Percentiles rank a stretch among this genome's conserved stretches.
These are phyloP conservation scores for Nidularia pulvinata DNA, from an alignment of 768 basidiomycete genomes.

Conservation along the genomic window DNA sequence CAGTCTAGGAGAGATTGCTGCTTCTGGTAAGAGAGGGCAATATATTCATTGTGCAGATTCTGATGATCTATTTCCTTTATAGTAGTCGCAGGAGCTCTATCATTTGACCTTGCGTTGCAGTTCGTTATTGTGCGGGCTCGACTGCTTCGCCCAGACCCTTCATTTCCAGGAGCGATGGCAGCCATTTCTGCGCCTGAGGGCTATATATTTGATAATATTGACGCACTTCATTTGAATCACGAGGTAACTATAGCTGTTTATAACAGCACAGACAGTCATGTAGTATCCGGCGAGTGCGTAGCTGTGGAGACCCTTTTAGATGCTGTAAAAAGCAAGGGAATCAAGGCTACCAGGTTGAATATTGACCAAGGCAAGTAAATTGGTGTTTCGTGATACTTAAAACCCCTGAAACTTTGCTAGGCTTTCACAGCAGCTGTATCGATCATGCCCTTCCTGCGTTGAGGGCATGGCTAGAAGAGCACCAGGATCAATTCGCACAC, in stretches of 20 bases:
- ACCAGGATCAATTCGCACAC: conserved; percentile 9
- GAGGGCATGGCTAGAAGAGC: conserved; percentile 21
- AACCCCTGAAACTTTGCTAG: conserved; percentile 6
- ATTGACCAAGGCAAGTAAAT: conserved; percentile 1
- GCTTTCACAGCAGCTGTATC: conserved; percentile 33
- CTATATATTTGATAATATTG: background rate
- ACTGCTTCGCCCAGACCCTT: background rate
- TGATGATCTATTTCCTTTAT: background rate
- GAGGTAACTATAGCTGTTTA: conserved; percentile 3
- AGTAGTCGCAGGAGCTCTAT: background rate
- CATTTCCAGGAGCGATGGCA: background rate
- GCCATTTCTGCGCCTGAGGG: background rate
- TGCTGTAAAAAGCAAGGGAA: background rate
- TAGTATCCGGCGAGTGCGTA: background rate
- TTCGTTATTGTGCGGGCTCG: background rate
- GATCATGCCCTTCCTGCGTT: conserved; percentile 20
- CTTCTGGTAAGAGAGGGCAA: conserved; percentile 20
- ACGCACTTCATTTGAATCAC: background rate
- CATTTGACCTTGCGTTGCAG: background rate
- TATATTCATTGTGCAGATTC: background rate
- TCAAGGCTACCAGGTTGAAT: background rate
- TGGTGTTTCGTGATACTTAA: background rate
- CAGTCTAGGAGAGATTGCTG: conserved; percentile 34
- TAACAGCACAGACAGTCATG: conserved; percentile 1
- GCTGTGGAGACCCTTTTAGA: background rate